A percentile compares a stretch with the other conserved stretches of the same genome.
These are phyloP conservation scores for Porphyridium purpureum DNA, from an alignment of 23 red algal species.

Conservation along the genomic window DNA sequence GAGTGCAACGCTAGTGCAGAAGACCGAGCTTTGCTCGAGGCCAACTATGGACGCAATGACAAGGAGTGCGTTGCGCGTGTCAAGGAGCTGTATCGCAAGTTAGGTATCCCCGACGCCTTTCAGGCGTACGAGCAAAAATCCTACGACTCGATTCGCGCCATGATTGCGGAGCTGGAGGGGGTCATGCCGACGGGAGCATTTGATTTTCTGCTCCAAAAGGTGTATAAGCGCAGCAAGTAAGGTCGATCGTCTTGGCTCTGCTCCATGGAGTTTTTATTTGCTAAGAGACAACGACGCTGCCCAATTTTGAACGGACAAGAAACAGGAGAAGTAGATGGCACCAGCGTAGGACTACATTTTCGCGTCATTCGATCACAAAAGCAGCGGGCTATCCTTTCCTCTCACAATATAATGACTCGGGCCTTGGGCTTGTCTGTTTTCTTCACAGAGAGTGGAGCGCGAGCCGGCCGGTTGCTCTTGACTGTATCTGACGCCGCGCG, in stretches of 20 bases:
- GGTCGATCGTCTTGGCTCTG: not conserved
- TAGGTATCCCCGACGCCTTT: conserved; percentile 34
- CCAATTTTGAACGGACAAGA: too few relatives aligned
- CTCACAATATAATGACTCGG: too few relatives aligned
- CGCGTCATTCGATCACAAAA: too few relatives aligned
- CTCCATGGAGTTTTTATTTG: too few relatives aligned
- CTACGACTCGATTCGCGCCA: conserved; percentile 15
- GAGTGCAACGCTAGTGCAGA: not conserved
- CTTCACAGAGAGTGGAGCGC: too few relatives aligned
- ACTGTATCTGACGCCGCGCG: too few relatives aligned
- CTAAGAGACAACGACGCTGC: too few relatives aligned
- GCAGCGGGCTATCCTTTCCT: too few relatives aligned
- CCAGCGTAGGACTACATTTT: too few relatives aligned
- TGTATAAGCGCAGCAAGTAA: conserved; percentile 65
- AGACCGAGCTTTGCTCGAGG: conserved; percentile 13
- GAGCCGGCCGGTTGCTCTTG: too few relatives aligned
- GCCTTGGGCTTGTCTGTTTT: too few relatives aligned
- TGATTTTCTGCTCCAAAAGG: conserved; percentile 52
- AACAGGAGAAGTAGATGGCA: too few relatives aligned
- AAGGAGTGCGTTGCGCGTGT: conserved; percentile 30
- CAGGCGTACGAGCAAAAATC: conserved; percentile 45
- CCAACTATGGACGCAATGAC: conserved; percentile 45
- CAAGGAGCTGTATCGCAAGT: conserved; percentile 48
- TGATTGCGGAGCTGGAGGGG: conserved; percentile 19
- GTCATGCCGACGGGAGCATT: conserved; percentile 51